A percentile compares a stretch with the other conserved stretches of the same genome.
phyloP scores from a whole-genome alignment of 805 yeast species.

The Nakazawaea wyomingensis region DNA sequence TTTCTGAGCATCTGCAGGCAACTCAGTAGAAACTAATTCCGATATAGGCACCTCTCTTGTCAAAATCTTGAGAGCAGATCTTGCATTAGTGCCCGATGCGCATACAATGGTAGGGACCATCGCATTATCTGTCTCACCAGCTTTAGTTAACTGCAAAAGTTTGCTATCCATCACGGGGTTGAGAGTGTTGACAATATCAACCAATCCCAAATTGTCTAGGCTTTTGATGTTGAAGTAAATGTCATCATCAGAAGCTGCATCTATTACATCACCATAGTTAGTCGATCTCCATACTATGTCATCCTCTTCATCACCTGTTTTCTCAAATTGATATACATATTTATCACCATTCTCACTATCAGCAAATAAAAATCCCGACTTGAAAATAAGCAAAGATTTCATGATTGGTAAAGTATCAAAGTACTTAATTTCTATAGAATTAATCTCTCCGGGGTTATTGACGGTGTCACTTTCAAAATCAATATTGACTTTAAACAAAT shows the following conservation, averaged over 20 bases:
- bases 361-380: constrained; percentile 71
- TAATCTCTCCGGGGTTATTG: constrained; percentile 29
- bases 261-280: constrained; percentile 30
- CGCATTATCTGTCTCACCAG: constrained; percentile 20
- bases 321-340: constrained; percentile 71
- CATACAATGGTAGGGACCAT: constrained; percentile 37
- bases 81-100: constrained; percentile 36
- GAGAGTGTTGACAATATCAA: constrained; percentile 42
- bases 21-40: constrained; percentile 66
- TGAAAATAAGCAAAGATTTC: constrained; percentile 52
- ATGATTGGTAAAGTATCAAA: constrained; percentile 74
- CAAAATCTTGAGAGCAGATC: constrained; percentile 42
- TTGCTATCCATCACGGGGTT: constrained; percentile 49
- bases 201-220: constrained; percentile 54
- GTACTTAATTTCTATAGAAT: constrained; percentile 47
- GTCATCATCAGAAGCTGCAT: constrained; percentile 12
- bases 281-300: constrained; percentile 28
- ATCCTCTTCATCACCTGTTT: constrained; percentile 53
- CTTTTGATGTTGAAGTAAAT: constrained; percentile 26
- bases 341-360: constrained; percentile 61
- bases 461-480: constrained; percentile 37
- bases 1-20: constrained; percentile 59
- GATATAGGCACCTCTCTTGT: constrained; percentile 56
- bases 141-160: constrained; percentile 23
- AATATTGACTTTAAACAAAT: constrained; percentile 61